Percentiles rank a stretch among this genome's conserved stretches.
Conservation (phyloP, 805 yeast species). For the Phaffomyces antillensis region DNA sequence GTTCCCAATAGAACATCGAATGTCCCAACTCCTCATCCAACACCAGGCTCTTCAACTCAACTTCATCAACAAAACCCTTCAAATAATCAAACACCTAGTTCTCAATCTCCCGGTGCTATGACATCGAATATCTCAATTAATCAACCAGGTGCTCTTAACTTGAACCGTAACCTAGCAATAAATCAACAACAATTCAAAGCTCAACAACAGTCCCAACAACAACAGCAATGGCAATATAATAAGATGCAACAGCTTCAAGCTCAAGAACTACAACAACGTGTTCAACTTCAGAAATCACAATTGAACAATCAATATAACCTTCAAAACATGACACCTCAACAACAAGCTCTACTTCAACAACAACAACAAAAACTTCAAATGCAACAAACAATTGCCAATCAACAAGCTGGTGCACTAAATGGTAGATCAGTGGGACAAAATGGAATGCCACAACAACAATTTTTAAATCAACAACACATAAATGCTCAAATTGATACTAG, state of each 20-base stretch:
- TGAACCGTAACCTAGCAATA: background rate
- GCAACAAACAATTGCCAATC: conserved; percentile 5
- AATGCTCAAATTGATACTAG: background rate
- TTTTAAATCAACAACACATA: conserved; percentile 1
- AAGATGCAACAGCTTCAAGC: conserved; percentile 18
- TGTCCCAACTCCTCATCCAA: background rate
- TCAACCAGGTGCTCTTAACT: conserved; percentile 14
- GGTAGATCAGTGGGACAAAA: conserved; percentile 13
- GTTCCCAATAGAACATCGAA: background rate
- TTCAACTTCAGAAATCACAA: conserved; percentile 19
- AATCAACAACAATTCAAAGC: conserved; percentile 5
- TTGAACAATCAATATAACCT: conserved; percentile 12
- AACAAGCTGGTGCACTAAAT: conserved; percentile 3
- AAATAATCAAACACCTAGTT: background rate
- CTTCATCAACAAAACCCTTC: conserved; percentile 1
- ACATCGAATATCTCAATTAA: conserved; percentile 11
- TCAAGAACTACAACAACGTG: conserved; percentile 19
- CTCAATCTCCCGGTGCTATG: background rate
- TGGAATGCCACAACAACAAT: conserved; percentile 1
- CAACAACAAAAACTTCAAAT: conserved; percentile 13
- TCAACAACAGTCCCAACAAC: conserved; percentile 2
- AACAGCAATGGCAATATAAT: conserved; percentile 14
- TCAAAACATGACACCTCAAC: conserved; percentile 8
- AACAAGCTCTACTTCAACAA: conserved; percentile 7
- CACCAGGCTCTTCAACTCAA: background rate